Percentiles rank a stretch among this genome's conserved stretches.
These are phyloP conservation scores for Grosmannia serpens DNA, from an alignment of 2,329 filamentous ascomycete genomes.

Conservation along the genomic window DNA sequence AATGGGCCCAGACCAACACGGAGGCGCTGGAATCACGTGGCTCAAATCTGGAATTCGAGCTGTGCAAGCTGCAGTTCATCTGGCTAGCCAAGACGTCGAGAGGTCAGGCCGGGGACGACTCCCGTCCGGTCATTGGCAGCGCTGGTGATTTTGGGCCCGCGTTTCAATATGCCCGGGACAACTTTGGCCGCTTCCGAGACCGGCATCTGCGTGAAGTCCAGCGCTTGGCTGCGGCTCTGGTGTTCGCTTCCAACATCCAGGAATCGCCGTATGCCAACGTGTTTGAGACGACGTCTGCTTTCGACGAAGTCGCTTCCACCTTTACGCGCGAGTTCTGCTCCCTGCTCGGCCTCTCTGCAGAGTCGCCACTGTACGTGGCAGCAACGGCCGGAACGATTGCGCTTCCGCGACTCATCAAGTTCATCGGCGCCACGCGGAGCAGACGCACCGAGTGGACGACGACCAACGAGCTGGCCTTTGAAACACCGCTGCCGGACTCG, in stretches of 20 bases:
- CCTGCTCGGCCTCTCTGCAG: conserved; percentile 75
- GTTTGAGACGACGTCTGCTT: conserved; percentile 56
- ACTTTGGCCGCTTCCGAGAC: conserved; percentile 63
- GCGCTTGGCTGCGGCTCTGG: conserved; percentile 68
- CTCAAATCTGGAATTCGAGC: conserved; percentile 90
- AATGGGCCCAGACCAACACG: conserved; percentile 69
- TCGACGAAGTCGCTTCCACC: conserved; percentile 71
- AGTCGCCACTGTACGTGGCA: conserved; percentile 86
- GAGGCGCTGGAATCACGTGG: conserved; percentile 64
- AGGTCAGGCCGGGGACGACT: conserved; percentile 32
- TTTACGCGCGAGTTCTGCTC: conserved; percentile 95
- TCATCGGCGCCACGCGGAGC: conserved; percentile 75
- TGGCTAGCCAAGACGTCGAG: conserved; percentile 61
- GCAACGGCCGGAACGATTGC: conserved; percentile 88
- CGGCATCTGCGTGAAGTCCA: conserved; percentile 72
- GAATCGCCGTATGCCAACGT: conserved; percentile 68
- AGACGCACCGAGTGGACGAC: conserved; percentile 94
- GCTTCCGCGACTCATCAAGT: conserved; percentile 77
- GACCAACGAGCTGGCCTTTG: conserved; percentile 75
- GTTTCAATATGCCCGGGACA: conserved; percentile 60
- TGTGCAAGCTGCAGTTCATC: conserved; percentile 80
- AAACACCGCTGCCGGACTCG: conserved; percentile 46
- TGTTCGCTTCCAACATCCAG: conserved; percentile 62
- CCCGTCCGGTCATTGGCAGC: not conserved
- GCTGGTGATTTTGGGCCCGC: conserved; percentile 30